These are phyloP conservation scores for Penicillium subrubescens DNA, from an alignment of 495 filamentous ascomycete species.

Conservation along the genomic window DNA sequence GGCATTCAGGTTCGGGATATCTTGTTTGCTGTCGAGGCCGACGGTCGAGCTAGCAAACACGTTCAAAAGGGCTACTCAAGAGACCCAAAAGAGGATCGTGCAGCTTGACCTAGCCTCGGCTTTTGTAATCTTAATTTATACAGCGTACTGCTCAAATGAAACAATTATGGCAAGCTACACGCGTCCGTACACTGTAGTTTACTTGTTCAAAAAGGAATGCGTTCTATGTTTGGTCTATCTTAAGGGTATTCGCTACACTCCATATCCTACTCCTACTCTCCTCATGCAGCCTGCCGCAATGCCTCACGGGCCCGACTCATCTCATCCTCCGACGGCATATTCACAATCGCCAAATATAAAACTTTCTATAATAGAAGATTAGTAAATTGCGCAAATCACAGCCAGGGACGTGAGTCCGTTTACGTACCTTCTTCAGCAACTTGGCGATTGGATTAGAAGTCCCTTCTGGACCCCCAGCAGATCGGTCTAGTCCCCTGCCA, in stretches of 20 bases:
- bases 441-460: constrained; percentile 8
- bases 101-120: constrained; percentile 25
- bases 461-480: neutral
- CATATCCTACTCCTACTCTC: neutral
- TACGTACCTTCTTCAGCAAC: constrained; percentile 19
- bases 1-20: constrained; percentile 54
- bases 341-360: constrained; percentile 54
- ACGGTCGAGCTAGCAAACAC: constrained; percentile 48
- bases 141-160: constrained; percentile 8
- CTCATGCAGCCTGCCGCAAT: neutral
- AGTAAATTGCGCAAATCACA: neutral
- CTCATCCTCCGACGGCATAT: constrained; percentile 51
- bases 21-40: constrained; percentile 52
- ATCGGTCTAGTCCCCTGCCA: neutral
- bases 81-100: constrained; percentile 46
- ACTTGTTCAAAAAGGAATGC: neutral
- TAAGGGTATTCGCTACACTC: neutral
- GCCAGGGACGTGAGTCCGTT: neutral
- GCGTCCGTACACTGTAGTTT: no score
- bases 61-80: constrained; percentile 49
- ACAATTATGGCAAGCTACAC: neutral
- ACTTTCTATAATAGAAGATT: constrained; percentile 39
- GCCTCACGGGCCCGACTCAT: constrained; percentile 30
- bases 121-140: constrained; percentile 26
- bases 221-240: neutral